phyloP scores from a whole-genome alignment of 129 eudicot genomes.

The Glebionis coronaria region DNA sequence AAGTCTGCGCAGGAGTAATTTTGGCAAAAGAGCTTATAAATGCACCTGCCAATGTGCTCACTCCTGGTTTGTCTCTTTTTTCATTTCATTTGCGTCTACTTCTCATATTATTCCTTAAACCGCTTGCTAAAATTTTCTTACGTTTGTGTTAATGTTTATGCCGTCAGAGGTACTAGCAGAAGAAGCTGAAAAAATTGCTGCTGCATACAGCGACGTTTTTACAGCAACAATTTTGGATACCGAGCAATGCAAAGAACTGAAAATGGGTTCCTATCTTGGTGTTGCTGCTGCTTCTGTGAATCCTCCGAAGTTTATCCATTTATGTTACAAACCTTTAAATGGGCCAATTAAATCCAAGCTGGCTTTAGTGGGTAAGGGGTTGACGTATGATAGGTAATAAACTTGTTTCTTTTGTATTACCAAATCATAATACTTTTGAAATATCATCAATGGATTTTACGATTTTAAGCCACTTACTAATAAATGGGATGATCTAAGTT shows the following conservation, averaged over 20 bases:
- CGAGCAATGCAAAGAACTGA: constrained; percentile 87
- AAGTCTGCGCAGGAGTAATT: constrained; percentile 71
- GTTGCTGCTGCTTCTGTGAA: constrained; percentile 94
- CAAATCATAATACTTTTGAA: neutral
- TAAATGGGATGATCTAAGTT: neutral
- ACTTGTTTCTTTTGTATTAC: neutral
- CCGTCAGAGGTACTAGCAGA: constrained; percentile 69
- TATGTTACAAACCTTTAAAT: constrained; percentile 75
- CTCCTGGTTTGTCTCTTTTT: constrained; percentile 70
- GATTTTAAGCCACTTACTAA: no score
- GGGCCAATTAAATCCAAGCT: constrained; percentile 76
- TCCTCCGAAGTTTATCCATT: constrained; percentile 88
- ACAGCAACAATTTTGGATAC: constrained; percentile 63
- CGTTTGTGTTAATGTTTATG: neutral
- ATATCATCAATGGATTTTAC: neutral
- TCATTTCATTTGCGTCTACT: neutral
- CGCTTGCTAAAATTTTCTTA: no score
- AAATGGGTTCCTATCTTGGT: constrained; percentile 97
- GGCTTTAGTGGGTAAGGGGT: constrained; percentile 92
- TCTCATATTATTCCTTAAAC: no score
- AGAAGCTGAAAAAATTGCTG: constrained; percentile 84
- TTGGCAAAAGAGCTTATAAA: constrained; percentile 92
- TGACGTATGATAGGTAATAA: constrained; percentile 89
- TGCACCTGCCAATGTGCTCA: constrained; percentile 94
- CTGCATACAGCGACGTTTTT: constrained; percentile 63